Evolutionary conservation across 305 asterid genomes (phyloP), one percentile per base, ranked within the genome.

Genomic region (Rubia peregrina): DNA sequence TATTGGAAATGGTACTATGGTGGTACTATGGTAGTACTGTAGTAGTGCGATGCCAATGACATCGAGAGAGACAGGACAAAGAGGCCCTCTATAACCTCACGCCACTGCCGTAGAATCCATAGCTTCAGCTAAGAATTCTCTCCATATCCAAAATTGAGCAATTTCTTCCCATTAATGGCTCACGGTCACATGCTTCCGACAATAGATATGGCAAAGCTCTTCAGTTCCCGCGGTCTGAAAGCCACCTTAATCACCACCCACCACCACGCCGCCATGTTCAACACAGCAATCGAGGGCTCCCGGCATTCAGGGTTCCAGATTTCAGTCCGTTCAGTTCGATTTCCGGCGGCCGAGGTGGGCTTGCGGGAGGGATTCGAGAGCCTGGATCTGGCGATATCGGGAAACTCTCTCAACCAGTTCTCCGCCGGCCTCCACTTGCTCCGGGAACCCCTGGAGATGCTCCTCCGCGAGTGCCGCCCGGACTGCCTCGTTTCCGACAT

Each of bases 111-210:
- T 30, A 30, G 33, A 30, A 30, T 30, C 33, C 33, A 30, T 30
- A 30, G 9, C 36, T 21, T 13, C 40, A 24, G 9, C 63, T 59
- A 13, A 2, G 63, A 12, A 9, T 59, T 24, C 9, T 24, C 65
- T 0, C 41, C 24, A 24, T 4, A 59, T 21, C 63, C 12, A 30
- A 24, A 60, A 60, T 10, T 60, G 65, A 12, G 8, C 7, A 21
- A 56, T 13, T 74, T 85, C 68, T 71, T 87, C 21, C 89, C 89
- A 3, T 21, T 75, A 3, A 75, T 83, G 85, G 88, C 88, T 66
- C 85, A 83, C 7, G 92, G 91, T 72, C 92, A 86, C 17, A 84
- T 83, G 85, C 78, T 86, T 2, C 92, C 92, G 5, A 73, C 78
- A n/a, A 26, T 84, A 2, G 86, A 86, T 79, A 84, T 86, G 86